Evolutionary conservation across 768 basidiomycete species (phyloP).

Genomic region (Nidularia pulvinata): DNA sequence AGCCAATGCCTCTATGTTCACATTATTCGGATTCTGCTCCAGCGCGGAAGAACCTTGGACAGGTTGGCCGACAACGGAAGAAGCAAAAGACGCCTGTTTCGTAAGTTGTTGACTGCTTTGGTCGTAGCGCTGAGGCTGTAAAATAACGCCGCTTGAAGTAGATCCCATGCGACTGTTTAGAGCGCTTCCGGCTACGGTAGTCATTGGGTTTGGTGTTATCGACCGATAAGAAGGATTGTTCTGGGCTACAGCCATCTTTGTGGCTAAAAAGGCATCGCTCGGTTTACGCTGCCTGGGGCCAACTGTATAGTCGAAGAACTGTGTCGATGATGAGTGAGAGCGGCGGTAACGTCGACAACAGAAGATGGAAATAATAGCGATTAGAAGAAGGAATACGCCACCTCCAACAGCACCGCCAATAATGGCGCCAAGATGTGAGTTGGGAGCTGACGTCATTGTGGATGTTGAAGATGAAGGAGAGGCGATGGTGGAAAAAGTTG

Average conservation of each 20-base stretch:
- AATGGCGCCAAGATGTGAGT: constrained; percentile 6
- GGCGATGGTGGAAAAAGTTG: neutral
- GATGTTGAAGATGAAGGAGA: too few species aligned
- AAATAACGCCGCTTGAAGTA: neutral
- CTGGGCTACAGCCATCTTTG: neutral
- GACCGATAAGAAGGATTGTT: neutral
- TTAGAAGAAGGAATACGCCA: constrained; percentile 3
- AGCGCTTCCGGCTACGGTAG: neutral
- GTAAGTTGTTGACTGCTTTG: neutral
- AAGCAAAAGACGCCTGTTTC: neutral
- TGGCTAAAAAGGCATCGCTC: constrained; percentile 7
- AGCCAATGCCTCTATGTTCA: constrained; percentile 13
- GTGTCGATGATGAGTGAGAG: constrained; percentile 1
- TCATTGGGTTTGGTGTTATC: neutral
- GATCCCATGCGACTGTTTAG: neutral
- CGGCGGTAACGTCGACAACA: constrained; percentile 5
- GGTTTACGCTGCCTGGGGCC: neutral
- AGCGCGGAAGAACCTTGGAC: neutral
- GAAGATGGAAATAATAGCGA: constrained; percentile 6
- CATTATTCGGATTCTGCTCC: neutral
- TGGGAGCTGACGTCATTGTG: too few species aligned
- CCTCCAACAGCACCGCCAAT: constrained; percentile 16
- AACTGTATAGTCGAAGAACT: constrained; percentile 13
- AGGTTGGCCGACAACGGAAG: neutral
- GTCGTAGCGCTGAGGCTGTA: neutral